phyloP scores from a whole-genome alignment of 768 basidiomycete genomes.

The Sporobolomyces phaffii region DNA sequence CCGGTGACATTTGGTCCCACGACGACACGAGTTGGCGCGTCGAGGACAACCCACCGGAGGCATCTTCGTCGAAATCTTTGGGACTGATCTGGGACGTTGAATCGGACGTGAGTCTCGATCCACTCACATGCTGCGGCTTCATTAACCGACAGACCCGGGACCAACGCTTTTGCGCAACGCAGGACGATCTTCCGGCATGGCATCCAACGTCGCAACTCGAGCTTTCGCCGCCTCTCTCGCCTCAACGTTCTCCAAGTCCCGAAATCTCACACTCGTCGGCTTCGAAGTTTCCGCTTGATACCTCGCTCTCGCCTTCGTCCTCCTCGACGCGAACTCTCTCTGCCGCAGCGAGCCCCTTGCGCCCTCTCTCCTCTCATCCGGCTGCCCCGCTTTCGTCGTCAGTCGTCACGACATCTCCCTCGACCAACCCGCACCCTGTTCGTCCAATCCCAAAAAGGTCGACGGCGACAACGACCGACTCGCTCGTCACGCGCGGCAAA shows the following conservation, averaged over 20 bases:
- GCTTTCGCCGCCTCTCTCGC: neutral
- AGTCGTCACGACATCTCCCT: no score
- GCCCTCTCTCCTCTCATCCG: neutral
- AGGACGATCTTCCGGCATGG: neutral
- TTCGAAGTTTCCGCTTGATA: no score
- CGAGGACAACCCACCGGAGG: neutral
- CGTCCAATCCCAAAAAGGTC: neutral
- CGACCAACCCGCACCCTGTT: no score
- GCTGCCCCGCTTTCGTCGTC: no score
- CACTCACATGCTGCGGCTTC: neutral
- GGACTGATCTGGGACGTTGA: neutral
- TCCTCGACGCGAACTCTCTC: no score
- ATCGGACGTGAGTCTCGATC: constrained; percentile 12
- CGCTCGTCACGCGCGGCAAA: no score
- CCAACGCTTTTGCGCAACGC: neutral
- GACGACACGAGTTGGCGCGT: neutral
- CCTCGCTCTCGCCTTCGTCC: no score
- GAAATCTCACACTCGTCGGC: no score
- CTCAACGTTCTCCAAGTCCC: neutral
- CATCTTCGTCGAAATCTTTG: neutral
- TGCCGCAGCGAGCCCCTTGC: no score
- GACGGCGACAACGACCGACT: no score
- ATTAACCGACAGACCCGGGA: no score
- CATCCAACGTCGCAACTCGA: neutral
- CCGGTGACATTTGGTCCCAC: neutral